Evolutionary conservation across 805 yeast genomes (phyloP), one percentile per base, ranked within the genome.

Genomic region (Sungouiozyma intestinalis): DNA sequence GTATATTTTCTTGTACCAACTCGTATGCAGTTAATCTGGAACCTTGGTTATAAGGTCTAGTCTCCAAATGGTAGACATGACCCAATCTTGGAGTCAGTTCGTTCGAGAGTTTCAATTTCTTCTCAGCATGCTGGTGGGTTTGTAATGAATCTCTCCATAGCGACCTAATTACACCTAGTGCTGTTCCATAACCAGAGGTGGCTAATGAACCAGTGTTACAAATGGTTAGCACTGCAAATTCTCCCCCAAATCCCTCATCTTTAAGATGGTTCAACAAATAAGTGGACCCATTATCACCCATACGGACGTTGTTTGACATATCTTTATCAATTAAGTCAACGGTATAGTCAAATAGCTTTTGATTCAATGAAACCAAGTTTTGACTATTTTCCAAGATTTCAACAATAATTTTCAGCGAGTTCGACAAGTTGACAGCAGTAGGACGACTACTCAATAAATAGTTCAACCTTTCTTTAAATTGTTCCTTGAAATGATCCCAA

Each of bases 161-260:
- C 0, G 95, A 77, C 50, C 97, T 75, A 33, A 90, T 77, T 18
- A 92, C 85, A 13, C 98, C 97, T 24, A 90, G 69, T 0, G 97
- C 97, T 4, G 98, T 90, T 24, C 98, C 98, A 58, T 87, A 90
- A 2, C 97, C 97, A 3, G 97, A 85, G 1, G 98, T 90, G 1
- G 98, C 98, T 45, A 90, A 68, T 0, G 97, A 85, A 0, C 98
- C 98, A 1, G 98, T 90, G 64, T 90, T 90, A 64, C 98, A 90
- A 43, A 92, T 85, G 1, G 97, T 90, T 57, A 92, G 64, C 3
- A 86, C 88, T 1, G 94, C 76, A 57, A 87, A 79, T 3, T 81
- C 80, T 11, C 82, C 85, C 16, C 61, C 56, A 52, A 74, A 78
- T 3, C 68, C 64, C 47, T 78, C 74, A 15, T 61, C 48, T 16